phyloP scores from a whole-genome alignment of 805 yeast species.

The Geotrichum ghanense region DNA sequence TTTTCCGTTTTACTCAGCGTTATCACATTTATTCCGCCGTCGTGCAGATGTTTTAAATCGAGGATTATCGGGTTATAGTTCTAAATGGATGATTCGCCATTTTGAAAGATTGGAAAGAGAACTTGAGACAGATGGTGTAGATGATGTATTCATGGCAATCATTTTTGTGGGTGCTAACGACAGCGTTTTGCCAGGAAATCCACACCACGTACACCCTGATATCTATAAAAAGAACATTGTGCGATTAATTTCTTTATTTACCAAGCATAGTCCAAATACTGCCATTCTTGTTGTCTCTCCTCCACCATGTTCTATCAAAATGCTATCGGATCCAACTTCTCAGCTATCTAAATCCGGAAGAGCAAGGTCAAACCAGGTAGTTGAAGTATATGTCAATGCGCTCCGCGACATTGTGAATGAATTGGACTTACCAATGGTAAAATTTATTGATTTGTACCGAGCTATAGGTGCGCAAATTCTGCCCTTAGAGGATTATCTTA shows the following conservation, averaged over 20 bases:
- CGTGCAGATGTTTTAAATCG: slow-evolving; percentile 14
- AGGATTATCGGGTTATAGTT: slow-evolving; percentile 13
- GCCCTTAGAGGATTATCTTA: slow-evolving; percentile 5
- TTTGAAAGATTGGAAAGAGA: slow-evolving; percentile 10
- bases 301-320: slow-evolving; percentile 2
- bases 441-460: slow-evolving; percentile 7
- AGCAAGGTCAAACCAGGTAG: slow-evolving; percentile 9
- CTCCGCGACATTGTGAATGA: background rate
- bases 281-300: slow-evolving; percentile 5
- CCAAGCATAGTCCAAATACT: slow-evolving; percentile 3
- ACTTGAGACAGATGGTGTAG: background rate
- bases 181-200: slow-evolving; percentile 7
- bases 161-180: slow-evolving; percentile 8
- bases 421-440: background rate
- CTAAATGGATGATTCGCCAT: slow-evolving; percentile 13
- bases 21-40: slow-evolving; percentile 8
- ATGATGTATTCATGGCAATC: slow-evolving; percentile 2
- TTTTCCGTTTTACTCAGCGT: slow-evolving; percentile 16
- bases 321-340: background rate
- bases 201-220: slow-evolving; percentile 6
- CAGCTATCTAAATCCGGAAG: background rate
- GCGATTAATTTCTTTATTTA: slow-evolving; percentile 3
- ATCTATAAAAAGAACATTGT: slow-evolving; percentile 3
- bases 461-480: slow-evolving; percentile 13
- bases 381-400: slow-evolving; percentile 4